Conservation (phyloP, 306 rosid species). For the Corylus heterophylla region DNA sequence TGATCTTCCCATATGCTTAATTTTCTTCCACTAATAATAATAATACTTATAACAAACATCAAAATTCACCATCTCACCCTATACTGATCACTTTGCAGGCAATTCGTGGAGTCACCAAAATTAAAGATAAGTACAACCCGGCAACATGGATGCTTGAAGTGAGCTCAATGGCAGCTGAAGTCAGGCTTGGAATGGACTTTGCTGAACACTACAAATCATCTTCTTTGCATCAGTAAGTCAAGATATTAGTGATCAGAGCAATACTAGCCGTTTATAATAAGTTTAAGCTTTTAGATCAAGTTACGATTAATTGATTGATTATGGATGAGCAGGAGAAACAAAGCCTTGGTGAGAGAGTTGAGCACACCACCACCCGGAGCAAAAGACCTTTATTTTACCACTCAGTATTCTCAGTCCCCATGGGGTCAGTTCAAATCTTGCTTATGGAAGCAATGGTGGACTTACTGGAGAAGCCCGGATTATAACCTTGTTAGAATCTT, state of each 20-base stretch:
- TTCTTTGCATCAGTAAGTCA: conserved; percentile 69
- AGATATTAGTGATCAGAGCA: conserved; percentile 6
- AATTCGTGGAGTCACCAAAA: conserved; percentile 77
- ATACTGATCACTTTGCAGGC: conserved; percentile 40
- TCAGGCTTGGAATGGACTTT: conserved; percentile 87
- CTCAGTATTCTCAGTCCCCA: conserved; percentile 65
- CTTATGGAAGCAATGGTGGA: conserved; percentile 91
- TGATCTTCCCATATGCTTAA: neutral
- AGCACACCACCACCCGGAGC: conserved; percentile 73
- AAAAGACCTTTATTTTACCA: conserved; percentile 65
- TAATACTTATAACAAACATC: neutral
- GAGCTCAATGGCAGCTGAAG: conserved; percentile 83
- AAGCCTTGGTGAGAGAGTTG: conserved; percentile 63
- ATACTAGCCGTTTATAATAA: too few species aligned
- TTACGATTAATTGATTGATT: neutral
- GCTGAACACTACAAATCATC: conserved; percentile 83
- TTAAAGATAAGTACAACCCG: conserved; percentile 89
- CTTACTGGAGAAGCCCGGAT: conserved; percentile 98
- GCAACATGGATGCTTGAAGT: conserved; percentile 99
- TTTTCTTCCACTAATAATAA: neutral
- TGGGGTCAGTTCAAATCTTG: conserved; percentile 80
- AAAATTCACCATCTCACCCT: conserved; percentile 21
- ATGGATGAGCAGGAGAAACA: conserved; percentile 62
- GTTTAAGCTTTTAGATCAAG: too few species aligned
- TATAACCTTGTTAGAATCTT: conserved; percentile 83